A percentile compares a stretch with the other conserved stretches of the same genome.
These are phyloP conservation scores for Hemileia vastatrix DNA, from an alignment of 1,284 basidiomycete species.

Conservation along the genomic window DNA sequence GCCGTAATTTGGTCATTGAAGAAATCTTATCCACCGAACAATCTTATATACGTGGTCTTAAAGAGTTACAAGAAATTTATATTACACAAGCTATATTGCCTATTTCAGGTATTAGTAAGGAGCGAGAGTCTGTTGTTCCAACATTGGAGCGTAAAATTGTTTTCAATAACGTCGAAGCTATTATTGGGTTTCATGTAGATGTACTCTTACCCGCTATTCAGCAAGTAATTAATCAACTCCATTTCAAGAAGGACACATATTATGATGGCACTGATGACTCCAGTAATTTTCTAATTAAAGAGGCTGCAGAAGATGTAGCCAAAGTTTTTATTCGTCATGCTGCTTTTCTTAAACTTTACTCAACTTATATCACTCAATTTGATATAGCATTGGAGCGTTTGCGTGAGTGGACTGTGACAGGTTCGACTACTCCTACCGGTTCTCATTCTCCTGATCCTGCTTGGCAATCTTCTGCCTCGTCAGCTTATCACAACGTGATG, in stretches of 20 bases:
- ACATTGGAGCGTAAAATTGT: conserved; percentile 74
- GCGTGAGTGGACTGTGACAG: conserved; percentile 57
- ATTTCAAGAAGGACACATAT: conserved; percentile 69
- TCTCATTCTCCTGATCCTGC: conserved; percentile 49
- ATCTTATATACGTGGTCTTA: conserved; percentile 81
- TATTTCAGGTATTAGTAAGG: conserved; percentile 58
- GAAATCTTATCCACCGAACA: conserved; percentile 58
- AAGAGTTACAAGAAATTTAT: conserved; percentile 90
- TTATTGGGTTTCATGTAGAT: conserved; percentile 32
- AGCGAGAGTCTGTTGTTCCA: conserved; percentile 66
- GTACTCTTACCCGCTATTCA: conserved; percentile 30
- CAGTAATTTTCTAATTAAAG: conserved; percentile 21
- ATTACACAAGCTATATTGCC: conserved; percentile 71
- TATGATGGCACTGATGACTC: conserved; percentile 48
- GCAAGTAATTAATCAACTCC: conserved; percentile 83
- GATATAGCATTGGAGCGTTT: conserved; percentile 79
- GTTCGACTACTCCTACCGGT: conserved; percentile 41
- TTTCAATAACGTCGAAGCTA: conserved; percentile 63
- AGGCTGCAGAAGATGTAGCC: conserved; percentile 69
- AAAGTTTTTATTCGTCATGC: conserved; percentile 83
- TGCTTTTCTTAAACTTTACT: conserved; percentile 95
- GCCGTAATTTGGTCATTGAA: conserved; percentile 16
- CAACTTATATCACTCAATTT: conserved; percentile 91
- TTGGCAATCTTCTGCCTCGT: conserved; percentile 25
- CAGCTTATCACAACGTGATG: not conserved